Evolutionary conservation across 306 rosid genomes (phyloP).

Genomic region (Gynostemma pentaphyllum): DNA sequence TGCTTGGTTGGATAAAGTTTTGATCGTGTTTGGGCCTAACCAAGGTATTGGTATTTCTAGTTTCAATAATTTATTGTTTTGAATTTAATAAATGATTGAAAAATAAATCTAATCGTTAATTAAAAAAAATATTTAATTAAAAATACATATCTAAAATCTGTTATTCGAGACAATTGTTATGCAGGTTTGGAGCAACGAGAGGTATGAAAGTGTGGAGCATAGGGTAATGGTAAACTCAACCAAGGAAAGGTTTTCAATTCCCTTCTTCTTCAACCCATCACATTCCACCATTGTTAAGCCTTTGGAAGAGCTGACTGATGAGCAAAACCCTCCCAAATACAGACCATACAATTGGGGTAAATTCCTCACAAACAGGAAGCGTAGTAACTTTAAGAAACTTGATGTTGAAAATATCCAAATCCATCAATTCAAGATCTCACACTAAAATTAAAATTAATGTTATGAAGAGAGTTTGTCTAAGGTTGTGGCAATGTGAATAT

Average conservation of each 20-base stretch:
- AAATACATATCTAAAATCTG: too few species aligned
- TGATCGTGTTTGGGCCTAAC: too few species aligned
- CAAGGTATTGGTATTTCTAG: too few species aligned
- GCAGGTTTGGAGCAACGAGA: constrained; percentile 76
- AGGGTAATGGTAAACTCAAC: constrained; percentile 38
- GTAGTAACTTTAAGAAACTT: constrained; percentile 32
- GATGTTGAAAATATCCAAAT: constrained; percentile 36
- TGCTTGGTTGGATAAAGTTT: too few species aligned
- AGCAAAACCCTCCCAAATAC: constrained; percentile 34
- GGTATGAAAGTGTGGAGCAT: constrained; percentile 57
- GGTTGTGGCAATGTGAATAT: too few species aligned
- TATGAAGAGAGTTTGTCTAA: too few species aligned
- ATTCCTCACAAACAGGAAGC: constrained; percentile 20
- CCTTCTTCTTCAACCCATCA: constrained; percentile 47
- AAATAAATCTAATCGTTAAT: too few species aligned
- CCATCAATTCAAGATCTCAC: constrained; percentile 22
- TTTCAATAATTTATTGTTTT: too few species aligned
- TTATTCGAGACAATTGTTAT: too few species aligned
- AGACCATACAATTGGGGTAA: constrained; percentile 50
- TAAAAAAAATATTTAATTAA: too few species aligned
- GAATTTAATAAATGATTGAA: too few species aligned
- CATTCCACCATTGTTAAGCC: constrained; percentile 41
- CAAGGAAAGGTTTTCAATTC: constrained; percentile 39
- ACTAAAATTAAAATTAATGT: too few species aligned
- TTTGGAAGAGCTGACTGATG: constrained; percentile 25